A percentile compares a stretch with the other conserved stretches of the same genome.
Conservation (phyloP, 768 basidiomycete genomes). For the Wakefieldia striispora region DNA sequence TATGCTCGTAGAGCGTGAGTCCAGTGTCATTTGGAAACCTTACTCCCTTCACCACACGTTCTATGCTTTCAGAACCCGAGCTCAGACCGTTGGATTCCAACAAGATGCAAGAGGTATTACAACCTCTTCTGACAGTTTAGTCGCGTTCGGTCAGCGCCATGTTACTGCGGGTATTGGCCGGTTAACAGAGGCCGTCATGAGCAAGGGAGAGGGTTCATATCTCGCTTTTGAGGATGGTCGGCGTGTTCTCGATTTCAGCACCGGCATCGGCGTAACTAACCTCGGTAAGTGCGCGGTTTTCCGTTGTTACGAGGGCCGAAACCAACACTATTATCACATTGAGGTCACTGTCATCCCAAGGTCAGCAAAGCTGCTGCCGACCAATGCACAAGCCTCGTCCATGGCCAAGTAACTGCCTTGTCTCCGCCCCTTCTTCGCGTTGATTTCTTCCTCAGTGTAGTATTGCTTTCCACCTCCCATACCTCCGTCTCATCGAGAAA, state of each 20-base stretch:
- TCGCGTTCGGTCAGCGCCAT: conserved; percentile 41
- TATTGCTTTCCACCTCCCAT: conserved; percentile 84
- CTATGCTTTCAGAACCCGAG: background rate
- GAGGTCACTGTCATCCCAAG: conserved; percentile 86
- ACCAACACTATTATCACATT: background rate
- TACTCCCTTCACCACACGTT: background rate
- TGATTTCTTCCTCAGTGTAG: conserved; percentile 59
- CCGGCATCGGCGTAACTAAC: conserved; percentile 85
- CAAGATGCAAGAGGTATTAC: conserved; percentile 16
- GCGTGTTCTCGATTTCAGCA: conserved; percentile 79
- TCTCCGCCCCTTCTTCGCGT: background rate
- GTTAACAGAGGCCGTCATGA: conserved; percentile 53
- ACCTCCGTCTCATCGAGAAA: conserved; percentile 81
- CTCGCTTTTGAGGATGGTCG: conserved; percentile 71
- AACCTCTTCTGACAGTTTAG: conserved; percentile 23
- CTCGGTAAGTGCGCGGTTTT: conserved; percentile 49
- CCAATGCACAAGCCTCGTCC: conserved; percentile 79
- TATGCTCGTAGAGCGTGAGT: conserved; percentile 14
- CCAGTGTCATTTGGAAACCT: background rate
- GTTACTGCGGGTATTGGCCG: conserved; percentile 45
- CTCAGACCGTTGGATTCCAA: background rate
- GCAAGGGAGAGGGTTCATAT: conserved; percentile 70
- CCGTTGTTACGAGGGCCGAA: background rate
- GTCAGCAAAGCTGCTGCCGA: conserved; percentile 87
- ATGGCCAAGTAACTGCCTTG: conserved; percentile 57